Percentiles rank a stretch among this genome's conserved stretches.
Conservation (phyloP, 2,329 filamentous ascomycete genomes). For the Aschersonia sp. region DNA sequence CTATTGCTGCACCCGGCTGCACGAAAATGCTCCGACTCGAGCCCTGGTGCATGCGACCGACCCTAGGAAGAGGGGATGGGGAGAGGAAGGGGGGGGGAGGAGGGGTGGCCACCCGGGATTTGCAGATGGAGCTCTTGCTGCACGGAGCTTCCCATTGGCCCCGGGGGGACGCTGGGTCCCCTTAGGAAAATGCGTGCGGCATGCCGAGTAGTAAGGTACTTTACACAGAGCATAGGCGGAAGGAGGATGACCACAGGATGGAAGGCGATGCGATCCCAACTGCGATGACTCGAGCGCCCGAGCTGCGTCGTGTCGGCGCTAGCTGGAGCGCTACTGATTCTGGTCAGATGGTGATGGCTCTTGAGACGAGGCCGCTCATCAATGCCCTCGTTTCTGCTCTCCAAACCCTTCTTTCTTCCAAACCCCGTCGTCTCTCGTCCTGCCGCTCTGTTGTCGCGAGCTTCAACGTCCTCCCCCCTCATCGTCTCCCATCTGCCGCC, state of each 20-base stretch:
- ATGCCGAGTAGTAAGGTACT: not conserved
- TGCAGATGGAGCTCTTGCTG: slow-evolving; percentile 1
- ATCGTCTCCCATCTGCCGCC: not conserved
- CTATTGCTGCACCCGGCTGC: no score
- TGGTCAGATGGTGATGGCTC: not conserved
- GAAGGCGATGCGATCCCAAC: not conserved
- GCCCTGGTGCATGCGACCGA: not conserved
- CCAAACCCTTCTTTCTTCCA: no score
- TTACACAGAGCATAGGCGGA: not conserved
- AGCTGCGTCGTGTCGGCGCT: not conserved
- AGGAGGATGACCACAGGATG: not conserved
- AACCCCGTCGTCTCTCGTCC: not conserved
- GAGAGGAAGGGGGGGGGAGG: no score
- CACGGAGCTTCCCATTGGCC: slow-evolving; percentile 1
- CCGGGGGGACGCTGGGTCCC: not conserved
- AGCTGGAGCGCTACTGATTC: not conserved
- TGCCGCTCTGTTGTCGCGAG: not conserved
- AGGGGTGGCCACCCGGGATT: not conserved
- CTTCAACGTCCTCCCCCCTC: not conserved
- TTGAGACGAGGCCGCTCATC: not conserved
- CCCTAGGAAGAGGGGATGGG: not conserved
- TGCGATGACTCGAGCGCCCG: not conserved
- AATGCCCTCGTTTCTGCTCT: no score
- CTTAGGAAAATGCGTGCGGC: not conserved
- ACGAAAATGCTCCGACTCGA: not conserved